These are phyloP conservation scores for Corymbia maculata DNA, from an alignment of 345 rosid species.

Conservation along the genomic window DNA sequence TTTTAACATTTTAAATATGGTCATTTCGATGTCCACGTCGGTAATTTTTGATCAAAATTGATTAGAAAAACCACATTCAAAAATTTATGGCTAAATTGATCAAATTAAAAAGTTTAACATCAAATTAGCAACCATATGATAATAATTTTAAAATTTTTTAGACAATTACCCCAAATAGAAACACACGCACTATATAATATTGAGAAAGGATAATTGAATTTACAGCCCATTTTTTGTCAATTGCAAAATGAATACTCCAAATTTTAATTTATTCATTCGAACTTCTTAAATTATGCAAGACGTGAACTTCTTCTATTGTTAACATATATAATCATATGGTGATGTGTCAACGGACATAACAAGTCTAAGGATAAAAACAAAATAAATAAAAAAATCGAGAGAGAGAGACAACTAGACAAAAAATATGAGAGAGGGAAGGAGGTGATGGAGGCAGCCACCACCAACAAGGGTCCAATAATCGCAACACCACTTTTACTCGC, in stretches of 20 bases:
- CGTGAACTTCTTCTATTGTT: not conserved
- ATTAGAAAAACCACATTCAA: rapidly evolving
- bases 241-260: not conserved
- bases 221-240: not conserved
- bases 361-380: no score
- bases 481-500: no score
- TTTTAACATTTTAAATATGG: not conserved
- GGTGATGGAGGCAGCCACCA: no score
- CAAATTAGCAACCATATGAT: rapidly evolving
- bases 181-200: not conserved
- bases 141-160: not conserved
- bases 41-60: rapidly evolving
- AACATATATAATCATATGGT: no score
- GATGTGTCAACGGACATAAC: no score
- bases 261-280: not conserved
- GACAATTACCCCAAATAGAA: not conserved
- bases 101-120: not conserved
- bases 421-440: no score
- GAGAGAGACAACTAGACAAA: no score
- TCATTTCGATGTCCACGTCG: rapidly evolving
- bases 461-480: no score
- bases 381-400: no score
- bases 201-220: not conserved
- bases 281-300: not conserved
- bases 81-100: not conserved